Conservation (phyloP, 495 filamentous ascomycete genomes). For the Aspergillus funiculosus region DNA sequence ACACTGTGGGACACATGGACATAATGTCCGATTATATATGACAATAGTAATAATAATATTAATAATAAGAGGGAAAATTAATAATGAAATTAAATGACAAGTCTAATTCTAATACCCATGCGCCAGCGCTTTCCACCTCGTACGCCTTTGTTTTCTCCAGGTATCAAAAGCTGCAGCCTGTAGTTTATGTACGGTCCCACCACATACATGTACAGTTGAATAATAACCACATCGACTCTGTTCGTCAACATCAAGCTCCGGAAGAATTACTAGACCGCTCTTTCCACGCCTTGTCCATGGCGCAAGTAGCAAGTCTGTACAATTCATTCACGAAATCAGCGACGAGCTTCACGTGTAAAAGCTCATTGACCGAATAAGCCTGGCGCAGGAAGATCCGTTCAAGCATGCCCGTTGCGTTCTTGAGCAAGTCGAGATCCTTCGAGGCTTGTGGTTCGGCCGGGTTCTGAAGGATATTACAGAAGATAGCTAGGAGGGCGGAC, state of each 20-base stretch:
- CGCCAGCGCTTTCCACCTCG: too few species aligned
- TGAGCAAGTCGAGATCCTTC: slow-evolving; percentile 39
- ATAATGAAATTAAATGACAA: too few species aligned
- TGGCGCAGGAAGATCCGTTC: slow-evolving; percentile 37
- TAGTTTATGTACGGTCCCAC: too few species aligned
- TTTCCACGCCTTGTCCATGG: slow-evolving; percentile 40
- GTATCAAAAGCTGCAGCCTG: too few species aligned
- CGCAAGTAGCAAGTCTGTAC: slow-evolving; percentile 37
- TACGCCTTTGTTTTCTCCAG: too few species aligned
- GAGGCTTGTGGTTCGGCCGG: slow-evolving; percentile 41
- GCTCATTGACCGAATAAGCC: slow-evolving; percentile 37
- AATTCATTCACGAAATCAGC: slow-evolving; percentile 46
- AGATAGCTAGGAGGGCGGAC: slow-evolving; percentile 45
- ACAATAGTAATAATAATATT: not conserved
- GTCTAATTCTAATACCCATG: too few species aligned
- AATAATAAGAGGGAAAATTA: too few species aligned
- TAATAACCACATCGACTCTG: too few species aligned
- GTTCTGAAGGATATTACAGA: slow-evolving; percentile 47
- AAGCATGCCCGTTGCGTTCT: slow-evolving; percentile 38
- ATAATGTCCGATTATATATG: too few species aligned
- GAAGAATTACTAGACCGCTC: slow-evolving; percentile 16
- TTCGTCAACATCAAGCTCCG: too few species aligned
- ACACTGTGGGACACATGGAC: too few species aligned
- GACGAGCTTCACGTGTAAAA: slow-evolving; percentile 40
- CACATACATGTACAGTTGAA: too few species aligned